Percentiles rank a stretch among this genome's conserved stretches.
These are phyloP conservation scores for Euryodendron excelsum DNA, from an alignment of 148 eudicot genomes.

Conservation along the genomic window DNA sequence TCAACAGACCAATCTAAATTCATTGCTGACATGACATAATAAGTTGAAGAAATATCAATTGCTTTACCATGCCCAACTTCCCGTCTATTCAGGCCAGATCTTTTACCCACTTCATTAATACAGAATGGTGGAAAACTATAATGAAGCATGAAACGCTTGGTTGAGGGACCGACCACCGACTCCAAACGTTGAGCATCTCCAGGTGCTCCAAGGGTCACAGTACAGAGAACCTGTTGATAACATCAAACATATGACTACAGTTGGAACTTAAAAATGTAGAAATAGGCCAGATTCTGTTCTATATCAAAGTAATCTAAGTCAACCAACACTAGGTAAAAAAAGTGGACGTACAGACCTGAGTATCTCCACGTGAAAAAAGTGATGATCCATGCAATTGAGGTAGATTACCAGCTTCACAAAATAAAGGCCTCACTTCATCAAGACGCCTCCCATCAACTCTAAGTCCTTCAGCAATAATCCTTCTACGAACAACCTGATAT, in stretches of 20 bases:
- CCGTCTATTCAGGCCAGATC: slow-evolving; percentile 79
- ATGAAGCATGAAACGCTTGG: slow-evolving; percentile 96
- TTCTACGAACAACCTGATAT: slow-evolving; percentile 75
- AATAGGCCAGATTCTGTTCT: not conserved
- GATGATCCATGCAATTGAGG: slow-evolving; percentile 90
- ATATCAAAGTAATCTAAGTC: not conserved
- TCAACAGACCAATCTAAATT: not conserved
- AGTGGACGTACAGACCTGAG: slow-evolving; percentile 56
- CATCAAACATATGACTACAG: not conserved
- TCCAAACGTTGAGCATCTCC: slow-evolving; percentile 87
- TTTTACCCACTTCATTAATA: slow-evolving; percentile 94
- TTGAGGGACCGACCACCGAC: slow-evolving; percentile 76
- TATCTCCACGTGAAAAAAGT: slow-evolving; percentile 87
- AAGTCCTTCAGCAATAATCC: slow-evolving; percentile 73
- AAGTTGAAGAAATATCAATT: not conserved
- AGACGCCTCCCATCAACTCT: slow-evolving; percentile 91
- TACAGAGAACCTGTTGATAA: slow-evolving; percentile 72
- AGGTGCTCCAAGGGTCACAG: slow-evolving; percentile 96
- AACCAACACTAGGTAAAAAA: not conserved
- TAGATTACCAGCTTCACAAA: slow-evolving; percentile 83
- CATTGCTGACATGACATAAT: slow-evolving; percentile 7
- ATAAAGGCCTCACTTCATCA: slow-evolving; percentile 89
- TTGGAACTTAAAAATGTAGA: not conserved
- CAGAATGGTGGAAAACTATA: slow-evolving; percentile 94
- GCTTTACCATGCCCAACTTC: slow-evolving; percentile 98